These are phyloP conservation scores for Sphaerobolus stellatus DNA, from an alignment of 1,284 basidiomycete genomes.

Conservation along the genomic window DNA sequence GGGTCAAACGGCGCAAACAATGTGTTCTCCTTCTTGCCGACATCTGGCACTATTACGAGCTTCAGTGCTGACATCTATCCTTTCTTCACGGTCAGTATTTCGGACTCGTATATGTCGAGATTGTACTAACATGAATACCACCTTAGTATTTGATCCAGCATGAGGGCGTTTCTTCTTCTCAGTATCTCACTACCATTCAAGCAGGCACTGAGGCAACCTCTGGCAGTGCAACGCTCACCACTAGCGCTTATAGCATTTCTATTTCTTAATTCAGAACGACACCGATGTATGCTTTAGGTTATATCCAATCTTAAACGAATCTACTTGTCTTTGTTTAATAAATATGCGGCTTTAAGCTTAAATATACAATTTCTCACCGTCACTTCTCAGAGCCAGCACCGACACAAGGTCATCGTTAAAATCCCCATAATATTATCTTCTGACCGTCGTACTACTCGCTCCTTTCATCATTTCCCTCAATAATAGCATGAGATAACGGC, in stretches of 20 bases:
- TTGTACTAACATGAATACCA: not conserved
- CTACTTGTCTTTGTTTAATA: too few species aligned
- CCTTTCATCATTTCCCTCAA: too few species aligned
- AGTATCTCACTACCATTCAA: slow-evolving; percentile 55
- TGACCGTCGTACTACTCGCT: too few species aligned
- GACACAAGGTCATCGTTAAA: too few species aligned
- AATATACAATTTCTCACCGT: too few species aligned
- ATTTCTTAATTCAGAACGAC: too few species aligned
- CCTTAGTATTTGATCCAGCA: slow-evolving; percentile 51
- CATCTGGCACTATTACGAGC: slow-evolving; percentile 41
- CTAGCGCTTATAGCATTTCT: slow-evolving; percentile 18
- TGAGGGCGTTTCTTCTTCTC: slow-evolving; percentile 44
- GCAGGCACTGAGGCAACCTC: slow-evolving; percentile 57
- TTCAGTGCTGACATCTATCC: slow-evolving; percentile 56
- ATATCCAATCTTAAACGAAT: too few species aligned
- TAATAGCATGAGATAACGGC: too few species aligned
- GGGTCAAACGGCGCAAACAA: slow-evolving; percentile 59
- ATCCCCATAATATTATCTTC: too few species aligned
- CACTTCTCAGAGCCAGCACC: too few species aligned
- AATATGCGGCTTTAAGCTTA: too few species aligned
- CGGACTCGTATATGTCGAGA: not conserved
- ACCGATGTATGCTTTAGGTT: too few species aligned
- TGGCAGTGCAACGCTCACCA: slow-evolving; percentile 53
- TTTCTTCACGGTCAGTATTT: slow-evolving; percentile 49
- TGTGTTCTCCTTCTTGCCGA: slow-evolving; percentile 64